Percentiles rank a stretch among this genome's conserved stretches.
Evolutionary conservation across 768 basidiomycete species (phyloP).

Genomic region (Pluteus cervinus): DNA sequence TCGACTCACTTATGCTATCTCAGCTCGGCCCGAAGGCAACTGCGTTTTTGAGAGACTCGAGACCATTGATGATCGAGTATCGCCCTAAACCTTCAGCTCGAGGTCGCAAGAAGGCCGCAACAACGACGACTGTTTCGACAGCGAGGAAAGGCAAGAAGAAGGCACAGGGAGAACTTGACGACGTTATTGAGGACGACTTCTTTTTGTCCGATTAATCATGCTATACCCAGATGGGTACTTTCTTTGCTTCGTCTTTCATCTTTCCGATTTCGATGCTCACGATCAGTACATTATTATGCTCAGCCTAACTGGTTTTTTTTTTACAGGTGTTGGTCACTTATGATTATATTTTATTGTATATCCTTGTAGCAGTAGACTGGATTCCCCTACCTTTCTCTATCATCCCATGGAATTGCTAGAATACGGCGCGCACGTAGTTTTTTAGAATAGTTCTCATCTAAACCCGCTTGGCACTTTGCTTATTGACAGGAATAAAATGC

Average conservation of each 20-base stretch:
- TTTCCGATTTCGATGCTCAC: no score
- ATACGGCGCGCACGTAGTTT: no score
- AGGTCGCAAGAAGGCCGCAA: slow-evolving; percentile 14
- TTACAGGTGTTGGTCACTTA: no score
- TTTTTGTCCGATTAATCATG: slow-evolving; percentile 6
- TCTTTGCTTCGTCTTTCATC: slow-evolving; percentile 1
- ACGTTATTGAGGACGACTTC: slow-evolving; percentile 10
- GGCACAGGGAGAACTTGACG: slow-evolving; percentile 22
- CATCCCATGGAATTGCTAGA: no score
- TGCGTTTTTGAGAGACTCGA: slow-evolving; percentile 18
- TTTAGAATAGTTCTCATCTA: no score
- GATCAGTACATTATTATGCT: no score
- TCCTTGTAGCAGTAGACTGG: no score
- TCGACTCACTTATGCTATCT: not conserved
- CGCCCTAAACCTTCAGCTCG: slow-evolving; percentile 23
- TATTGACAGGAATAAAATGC: no score
- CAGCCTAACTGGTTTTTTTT: no score
- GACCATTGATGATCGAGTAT: slow-evolving; percentile 23
- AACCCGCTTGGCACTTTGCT: no score
- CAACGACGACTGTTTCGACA: slow-evolving; percentile 10
- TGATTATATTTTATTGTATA: no score
- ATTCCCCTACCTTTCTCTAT: no score
- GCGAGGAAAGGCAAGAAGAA: slow-evolving; percentile 16
- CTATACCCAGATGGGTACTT: not conserved
- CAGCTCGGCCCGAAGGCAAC: slow-evolving; percentile 30